These are phyloP conservation scores for Neobulgaria alba DNA, from an alignment of 2,329 filamentous ascomycete genomes.

Conservation along the genomic window DNA sequence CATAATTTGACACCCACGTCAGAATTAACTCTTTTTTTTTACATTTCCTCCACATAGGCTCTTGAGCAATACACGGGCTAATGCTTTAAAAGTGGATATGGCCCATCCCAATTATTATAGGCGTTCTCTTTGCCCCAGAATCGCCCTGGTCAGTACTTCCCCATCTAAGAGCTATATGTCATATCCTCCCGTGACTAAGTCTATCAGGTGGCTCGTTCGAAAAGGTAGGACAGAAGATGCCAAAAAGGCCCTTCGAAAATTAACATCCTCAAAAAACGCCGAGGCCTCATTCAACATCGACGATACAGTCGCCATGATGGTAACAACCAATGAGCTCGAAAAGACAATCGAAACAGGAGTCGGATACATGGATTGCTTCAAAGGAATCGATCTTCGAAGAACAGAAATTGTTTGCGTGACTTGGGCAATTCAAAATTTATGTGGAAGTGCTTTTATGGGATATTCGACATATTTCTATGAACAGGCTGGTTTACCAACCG, in stretches of 20 bases:
- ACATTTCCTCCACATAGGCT: no score
- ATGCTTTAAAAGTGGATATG: no score
- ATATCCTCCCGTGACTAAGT: no score
- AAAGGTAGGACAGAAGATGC: slow-evolving; percentile 12
- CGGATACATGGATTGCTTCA: slow-evolving; percentile 63
- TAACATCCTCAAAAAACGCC: slow-evolving; percentile 13
- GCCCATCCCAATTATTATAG: slow-evolving; percentile 37
- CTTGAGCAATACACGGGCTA: no score
- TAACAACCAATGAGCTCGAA: slow-evolving; percentile 77
- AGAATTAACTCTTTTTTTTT: no score
- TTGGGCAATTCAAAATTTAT: slow-evolving; percentile 54
- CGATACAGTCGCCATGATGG: slow-evolving; percentile 86
- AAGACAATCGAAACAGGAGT: slow-evolving; percentile 59
- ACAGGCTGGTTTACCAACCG: slow-evolving; percentile 46
- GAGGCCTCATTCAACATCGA: slow-evolving; percentile 41
- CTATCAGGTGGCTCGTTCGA: slow-evolving; percentile 14
- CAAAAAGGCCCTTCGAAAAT: slow-evolving; percentile 4
- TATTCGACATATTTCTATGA: slow-evolving; percentile 57
- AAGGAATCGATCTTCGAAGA: slow-evolving; percentile 37
- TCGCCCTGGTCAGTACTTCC: no score
- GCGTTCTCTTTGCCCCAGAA: slow-evolving; percentile 37
- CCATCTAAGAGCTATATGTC: slow-evolving; percentile 34
- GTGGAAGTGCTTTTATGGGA: slow-evolving; percentile 54
- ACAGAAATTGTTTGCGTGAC: slow-evolving; percentile 47
- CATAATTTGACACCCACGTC: no score